Conservation (phyloP, 805 yeast genomes). For the Clavispora santaluciae region DNA sequence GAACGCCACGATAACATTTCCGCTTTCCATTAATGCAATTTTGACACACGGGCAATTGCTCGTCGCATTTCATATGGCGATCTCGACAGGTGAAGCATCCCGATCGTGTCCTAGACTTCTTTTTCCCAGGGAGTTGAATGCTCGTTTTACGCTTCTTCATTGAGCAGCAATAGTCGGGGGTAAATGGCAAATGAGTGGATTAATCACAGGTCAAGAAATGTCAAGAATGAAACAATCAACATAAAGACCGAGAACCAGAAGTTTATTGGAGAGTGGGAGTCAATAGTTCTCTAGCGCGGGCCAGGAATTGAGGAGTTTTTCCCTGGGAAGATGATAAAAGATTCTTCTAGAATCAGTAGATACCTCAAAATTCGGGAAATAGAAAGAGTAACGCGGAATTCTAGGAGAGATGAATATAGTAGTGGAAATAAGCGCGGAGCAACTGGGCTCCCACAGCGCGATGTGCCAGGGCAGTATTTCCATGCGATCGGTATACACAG, state of each 20-base stretch:
- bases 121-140: slow-evolving; percentile 9
- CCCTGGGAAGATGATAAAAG: not conserved
- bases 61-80: slow-evolving; percentile 66
- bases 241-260: no score
- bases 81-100: slow-evolving; percentile 63
- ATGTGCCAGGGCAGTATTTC: slow-evolving; percentile 1
- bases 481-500: not conserved
- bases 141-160: not conserved
- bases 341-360: not conserved
- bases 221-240: not conserved
- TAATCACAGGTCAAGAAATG: not conserved
- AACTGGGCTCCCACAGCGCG: not conserved
- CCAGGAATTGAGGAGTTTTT: no score
- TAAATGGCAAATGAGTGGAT: not conserved
- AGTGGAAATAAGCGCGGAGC: not conserved
- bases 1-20: slow-evolving; percentile 43
- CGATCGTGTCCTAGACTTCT: slow-evolving; percentile 37
- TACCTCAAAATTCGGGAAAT: not conserved
- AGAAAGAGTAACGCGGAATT: not conserved
- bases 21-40: slow-evolving; percentile 49
- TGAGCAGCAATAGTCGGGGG: not conserved
- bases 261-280: no score
- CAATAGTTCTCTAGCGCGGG: no score
- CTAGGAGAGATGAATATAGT: not conserved
- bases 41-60: slow-evolving; percentile 55